Conservation (phyloP, 1,284 basidiomycete species). For the Cutaneotrichosporon dermatis region DNA sequence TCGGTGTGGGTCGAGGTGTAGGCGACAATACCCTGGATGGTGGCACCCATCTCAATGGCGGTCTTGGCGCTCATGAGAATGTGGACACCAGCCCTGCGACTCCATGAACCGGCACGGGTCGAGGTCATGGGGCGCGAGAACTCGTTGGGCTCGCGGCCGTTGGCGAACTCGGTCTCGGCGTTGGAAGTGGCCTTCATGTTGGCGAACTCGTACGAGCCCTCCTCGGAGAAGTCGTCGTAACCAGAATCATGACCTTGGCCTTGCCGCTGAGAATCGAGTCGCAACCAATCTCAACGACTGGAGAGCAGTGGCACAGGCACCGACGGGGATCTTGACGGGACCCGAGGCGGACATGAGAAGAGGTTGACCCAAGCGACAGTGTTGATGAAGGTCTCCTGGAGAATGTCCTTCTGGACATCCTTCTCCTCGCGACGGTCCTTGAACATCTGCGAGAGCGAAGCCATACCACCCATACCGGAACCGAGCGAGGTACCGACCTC, state of each 20-base stretch:
- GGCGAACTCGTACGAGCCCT: slow-evolving; percentile 94
- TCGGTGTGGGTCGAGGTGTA: slow-evolving; percentile 97
- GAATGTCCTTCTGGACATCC: slow-evolving; percentile 95
- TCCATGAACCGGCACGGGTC: slow-evolving; percentile 98
- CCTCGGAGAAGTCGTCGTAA: slow-evolving; percentile 95
- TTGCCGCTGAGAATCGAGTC: slow-evolving; percentile 92
- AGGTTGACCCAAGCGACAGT: slow-evolving; percentile 94
- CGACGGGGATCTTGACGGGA: slow-evolving; percentile 97
- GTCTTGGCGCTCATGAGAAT: slow-evolving; percentile 95
- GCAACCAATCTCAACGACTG: slow-evolving; percentile 96
- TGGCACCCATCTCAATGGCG: slow-evolving; percentile 86
- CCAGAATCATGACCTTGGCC: slow-evolving; percentile 98
- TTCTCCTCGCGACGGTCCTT: slow-evolving; percentile 95
- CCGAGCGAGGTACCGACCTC: slow-evolving; percentile 89
- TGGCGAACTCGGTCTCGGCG: slow-evolving; percentile 92
- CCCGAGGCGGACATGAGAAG: slow-evolving; percentile 89
- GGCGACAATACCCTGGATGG: slow-evolving; percentile 87
- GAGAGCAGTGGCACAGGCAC: slow-evolving; percentile 94
- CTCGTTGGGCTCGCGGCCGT: slow-evolving; percentile 96
- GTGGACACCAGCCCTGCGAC: slow-evolving; percentile 92
- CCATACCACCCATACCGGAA: slow-evolving; percentile 95
- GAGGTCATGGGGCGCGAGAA: slow-evolving; percentile 97
- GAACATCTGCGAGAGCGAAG: slow-evolving; percentile 91
- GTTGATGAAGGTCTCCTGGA: slow-evolving; percentile 99
- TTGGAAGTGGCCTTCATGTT: slow-evolving; percentile 99